Evolutionary conservation across 1,284 basidiomycete species (phyloP).

Genomic region (Cryptococcus hybrid): DNA sequence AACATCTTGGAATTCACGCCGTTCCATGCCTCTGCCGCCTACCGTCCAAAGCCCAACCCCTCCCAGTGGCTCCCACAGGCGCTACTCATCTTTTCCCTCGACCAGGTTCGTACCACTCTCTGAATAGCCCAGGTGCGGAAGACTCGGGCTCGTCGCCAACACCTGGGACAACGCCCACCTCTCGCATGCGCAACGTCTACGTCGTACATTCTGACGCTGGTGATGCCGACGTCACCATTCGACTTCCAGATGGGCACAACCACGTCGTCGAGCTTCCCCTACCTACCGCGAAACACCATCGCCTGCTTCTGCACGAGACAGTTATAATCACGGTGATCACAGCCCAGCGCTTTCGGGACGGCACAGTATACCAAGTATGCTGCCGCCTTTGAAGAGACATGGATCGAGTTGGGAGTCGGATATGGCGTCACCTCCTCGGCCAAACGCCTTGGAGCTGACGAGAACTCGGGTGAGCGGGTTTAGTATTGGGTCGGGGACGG

Average conservation of each 20-base stretch:
- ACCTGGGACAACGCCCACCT: background rate
- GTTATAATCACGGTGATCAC: background rate
- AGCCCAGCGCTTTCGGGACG: no score
- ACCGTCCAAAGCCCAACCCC: background rate
- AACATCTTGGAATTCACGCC: background rate
- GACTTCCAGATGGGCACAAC: conserved; percentile 17
- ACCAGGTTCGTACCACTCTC: conserved; percentile 8
- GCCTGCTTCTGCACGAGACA: background rate
- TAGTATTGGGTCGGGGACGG: background rate
- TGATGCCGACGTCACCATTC: conserved; percentile 25
- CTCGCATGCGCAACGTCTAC: conserved; percentile 21
- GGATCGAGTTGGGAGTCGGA: background rate
- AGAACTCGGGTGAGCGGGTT: conserved; percentile 1
- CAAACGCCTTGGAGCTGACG: background rate
- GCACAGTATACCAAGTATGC: no score
- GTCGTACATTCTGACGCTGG: conserved; percentile 31
- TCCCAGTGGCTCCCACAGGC: background rate
- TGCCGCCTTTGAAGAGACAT: no score
- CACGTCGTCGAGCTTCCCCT: conserved; percentile 31
- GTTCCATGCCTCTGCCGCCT: background rate
- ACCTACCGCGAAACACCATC: conserved; percentile 11
- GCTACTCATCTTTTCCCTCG: background rate
- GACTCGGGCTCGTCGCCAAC: background rate
- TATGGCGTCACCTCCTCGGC: background rate
- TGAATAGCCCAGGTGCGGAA: background rate